phyloP scores from a whole-genome alignment of 1,284 basidiomycete genomes.

The Trametes sp. region DNA sequence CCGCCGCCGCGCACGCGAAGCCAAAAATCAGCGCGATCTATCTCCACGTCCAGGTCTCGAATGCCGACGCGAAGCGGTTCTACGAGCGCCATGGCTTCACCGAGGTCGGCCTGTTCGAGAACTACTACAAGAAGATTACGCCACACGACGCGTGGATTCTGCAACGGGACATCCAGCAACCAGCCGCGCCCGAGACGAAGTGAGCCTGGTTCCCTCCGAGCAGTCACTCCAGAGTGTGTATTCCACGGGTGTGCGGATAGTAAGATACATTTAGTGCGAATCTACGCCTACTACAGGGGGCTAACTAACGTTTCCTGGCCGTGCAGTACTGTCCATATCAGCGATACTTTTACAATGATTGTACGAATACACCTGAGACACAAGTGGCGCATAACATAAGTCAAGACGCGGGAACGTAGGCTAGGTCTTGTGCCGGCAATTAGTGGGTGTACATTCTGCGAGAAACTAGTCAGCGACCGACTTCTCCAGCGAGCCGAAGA shows the following conservation, averaged over 20 bases:
- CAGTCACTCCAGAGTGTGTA: conserved; percentile 17
- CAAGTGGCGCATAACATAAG: conserved; percentile 31
- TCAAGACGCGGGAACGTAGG: conserved; percentile 32
- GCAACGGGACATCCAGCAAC: conserved; percentile 54
- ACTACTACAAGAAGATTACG: conserved; percentile 84
- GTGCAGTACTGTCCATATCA: conserved; percentile 32
- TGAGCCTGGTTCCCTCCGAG: conserved; percentile 18
- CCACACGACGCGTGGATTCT: conserved; percentile 84
- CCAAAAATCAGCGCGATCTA: conserved; percentile 73
- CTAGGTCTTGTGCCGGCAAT: conserved; percentile 34
- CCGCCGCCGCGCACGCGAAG: conserved; percentile 63
- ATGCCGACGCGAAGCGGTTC: conserved; percentile 73
- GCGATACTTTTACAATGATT: conserved; percentile 35
- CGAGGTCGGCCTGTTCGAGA: conserved; percentile 65
- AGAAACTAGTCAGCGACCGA: conserved; percentile 16
- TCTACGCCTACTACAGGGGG: conserved; percentile 33
- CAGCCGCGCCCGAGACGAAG: conserved; percentile 17
- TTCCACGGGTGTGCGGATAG: conserved; percentile 26
- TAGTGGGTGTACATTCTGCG: conserved; percentile 36
- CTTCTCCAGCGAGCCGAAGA: background rate
- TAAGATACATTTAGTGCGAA: conserved; percentile 35
- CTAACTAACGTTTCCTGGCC: conserved; percentile 24
- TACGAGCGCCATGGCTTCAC: conserved; percentile 82
- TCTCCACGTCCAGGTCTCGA: conserved; percentile 82
- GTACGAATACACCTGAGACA: conserved; percentile 34